Conservation (phyloP, 768 basidiomycete genomes). For the Russula sp. region DNA sequence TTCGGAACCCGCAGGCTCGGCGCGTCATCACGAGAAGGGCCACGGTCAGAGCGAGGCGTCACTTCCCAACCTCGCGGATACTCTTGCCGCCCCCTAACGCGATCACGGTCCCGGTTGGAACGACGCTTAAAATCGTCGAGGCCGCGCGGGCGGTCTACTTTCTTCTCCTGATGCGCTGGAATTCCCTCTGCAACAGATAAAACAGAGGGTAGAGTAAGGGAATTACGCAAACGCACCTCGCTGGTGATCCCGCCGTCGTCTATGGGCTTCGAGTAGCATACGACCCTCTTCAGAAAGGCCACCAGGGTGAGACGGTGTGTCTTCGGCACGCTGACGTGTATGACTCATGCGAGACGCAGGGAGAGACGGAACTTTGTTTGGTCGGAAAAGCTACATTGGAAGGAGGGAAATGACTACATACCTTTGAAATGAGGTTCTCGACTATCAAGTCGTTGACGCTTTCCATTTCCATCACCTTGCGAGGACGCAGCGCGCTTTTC, state of each 20-base stretch:
- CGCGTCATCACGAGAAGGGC: constrained; percentile 51
- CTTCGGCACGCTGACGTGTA: constrained; percentile 72
- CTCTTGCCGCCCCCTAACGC: constrained; percentile 37
- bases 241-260: constrained; percentile 65
- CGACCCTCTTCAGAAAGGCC: constrained; percentile 79
- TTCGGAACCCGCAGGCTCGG: constrained; percentile 90
- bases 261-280: constrained; percentile 71
- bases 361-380: constrained; percentile 66
- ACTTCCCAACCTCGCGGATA: constrained; percentile 50
- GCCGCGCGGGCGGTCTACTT: constrained; percentile 64
- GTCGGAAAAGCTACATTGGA: background rate
- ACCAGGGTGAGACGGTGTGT: constrained; percentile 91
- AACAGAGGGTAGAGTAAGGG: background rate
- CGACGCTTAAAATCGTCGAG: constrained; percentile 91
- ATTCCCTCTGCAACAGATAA: constrained; percentile 59
- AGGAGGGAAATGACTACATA: constrained; percentile 35
- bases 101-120: constrained; percentile 66
- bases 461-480: constrained; percentile 53
- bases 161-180: constrained; percentile 52
- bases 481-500: constrained; percentile 68
- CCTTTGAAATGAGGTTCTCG: constrained; percentile 86
- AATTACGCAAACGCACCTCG: constrained; percentile 44
- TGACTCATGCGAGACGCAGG: constrained; percentile 58
- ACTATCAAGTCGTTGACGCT: constrained; percentile 58
- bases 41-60: constrained; percentile 59